A percentile compares a stretch with the other conserved stretches of the same genome.
Evolutionary conservation across 2,329 filamentous ascomycete species (phyloP).

Genomic region (Scedosporium apiospermum): DNA sequence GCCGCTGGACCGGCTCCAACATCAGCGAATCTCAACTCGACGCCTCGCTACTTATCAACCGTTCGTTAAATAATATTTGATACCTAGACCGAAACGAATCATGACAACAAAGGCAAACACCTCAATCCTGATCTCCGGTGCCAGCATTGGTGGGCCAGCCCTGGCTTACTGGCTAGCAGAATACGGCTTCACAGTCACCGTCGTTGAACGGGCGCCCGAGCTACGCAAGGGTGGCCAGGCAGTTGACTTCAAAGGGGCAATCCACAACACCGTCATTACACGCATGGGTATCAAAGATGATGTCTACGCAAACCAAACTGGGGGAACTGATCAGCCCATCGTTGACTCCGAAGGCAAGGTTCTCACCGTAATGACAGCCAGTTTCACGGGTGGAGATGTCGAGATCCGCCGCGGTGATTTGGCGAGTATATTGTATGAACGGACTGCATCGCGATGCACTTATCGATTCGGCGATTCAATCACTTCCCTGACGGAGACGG

Average conservation of each 20-base stretch:
- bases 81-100: not conserved
- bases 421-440: not conserved
- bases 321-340: not conserved
- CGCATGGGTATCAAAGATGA: not conserved
- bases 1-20: too few relatives aligned
- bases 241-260: not conserved
- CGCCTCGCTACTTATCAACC: too few relatives aligned
- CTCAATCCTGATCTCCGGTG: constrained; percentile 20
- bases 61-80: too few relatives aligned
- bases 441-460: not conserved
- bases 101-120: not conserved
- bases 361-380: not conserved
- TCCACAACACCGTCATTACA: not conserved
- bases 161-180: constrained; percentile 21
- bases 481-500: not conserved
- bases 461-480: not conserved
- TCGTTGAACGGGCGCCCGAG: constrained; percentile 27
- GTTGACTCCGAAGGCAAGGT: not conserved
- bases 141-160: constrained; percentile 22
- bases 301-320: not conserved
- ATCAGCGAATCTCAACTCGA: too few relatives aligned
- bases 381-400: not conserved
- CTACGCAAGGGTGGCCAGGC: constrained; percentile 8
- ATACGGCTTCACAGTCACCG: constrained; percentile 21
- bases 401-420: not conserved